A percentile compares a stretch with the other conserved stretches of the same genome.
These are phyloP conservation scores for Dalbergia cochinchinensis DNA, from an alignment of 306 rosid species.

Conservation along the genomic window DNA sequence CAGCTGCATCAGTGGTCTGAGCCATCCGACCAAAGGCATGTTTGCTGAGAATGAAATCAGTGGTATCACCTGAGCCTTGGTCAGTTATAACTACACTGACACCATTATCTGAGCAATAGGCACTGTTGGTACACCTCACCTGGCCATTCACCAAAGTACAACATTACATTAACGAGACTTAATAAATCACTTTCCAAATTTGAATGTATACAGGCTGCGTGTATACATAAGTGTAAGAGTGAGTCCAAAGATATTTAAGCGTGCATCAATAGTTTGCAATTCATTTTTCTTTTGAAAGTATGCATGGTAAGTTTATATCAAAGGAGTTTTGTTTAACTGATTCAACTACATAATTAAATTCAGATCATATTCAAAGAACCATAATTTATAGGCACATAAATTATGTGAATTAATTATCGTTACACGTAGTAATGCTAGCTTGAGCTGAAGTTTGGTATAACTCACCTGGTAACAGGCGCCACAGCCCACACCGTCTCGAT, in stretches of 20 bases:
- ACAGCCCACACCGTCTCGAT: conserved; percentile 76
- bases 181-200: background rate
- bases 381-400: background rate
- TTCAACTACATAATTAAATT: too few species aligned
- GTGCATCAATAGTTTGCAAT: background rate
- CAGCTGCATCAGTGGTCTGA: conserved; percentile 64
- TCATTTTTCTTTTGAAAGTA: background rate
- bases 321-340: background rate
- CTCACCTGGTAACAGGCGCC: conserved; percentile 88
- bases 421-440: background rate
- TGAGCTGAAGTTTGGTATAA: background rate
- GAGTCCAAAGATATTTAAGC: background rate
- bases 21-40: conserved; percentile 74
- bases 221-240: background rate
- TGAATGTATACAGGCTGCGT: background rate
- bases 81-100: conserved; percentile 72
- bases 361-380: too few species aligned
- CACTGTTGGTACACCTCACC: conserved; percentile 78
- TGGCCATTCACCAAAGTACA: conserved; percentile 31
- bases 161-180: background rate
- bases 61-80: conserved; percentile 63
- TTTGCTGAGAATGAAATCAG: conserved; percentile 74
- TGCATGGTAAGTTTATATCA: background rate
- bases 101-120: conserved; percentile 71
- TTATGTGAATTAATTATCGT: too few species aligned